Evolutionary conservation across 1,284 basidiomycete species (phyloP).

Genomic region (Malassezia pachydermatis): DNA sequence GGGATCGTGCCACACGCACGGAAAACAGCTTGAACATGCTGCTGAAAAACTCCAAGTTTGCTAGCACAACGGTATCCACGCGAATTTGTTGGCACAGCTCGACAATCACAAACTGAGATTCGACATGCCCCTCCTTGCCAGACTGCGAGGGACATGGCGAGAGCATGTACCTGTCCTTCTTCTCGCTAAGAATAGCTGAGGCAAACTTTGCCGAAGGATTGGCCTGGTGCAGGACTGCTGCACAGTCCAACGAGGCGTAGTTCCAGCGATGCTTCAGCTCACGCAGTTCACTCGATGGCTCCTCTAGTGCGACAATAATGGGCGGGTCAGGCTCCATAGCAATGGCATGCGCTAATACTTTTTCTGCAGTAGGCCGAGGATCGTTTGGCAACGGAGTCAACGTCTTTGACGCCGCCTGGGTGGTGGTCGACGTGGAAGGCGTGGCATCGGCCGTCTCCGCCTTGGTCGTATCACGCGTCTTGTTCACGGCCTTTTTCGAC

Average conservation of each 20-base stretch:
- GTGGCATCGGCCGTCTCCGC: not conserved
- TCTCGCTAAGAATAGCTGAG: slow-evolving; percentile 71
- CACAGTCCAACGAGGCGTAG: slow-evolving; percentile 85
- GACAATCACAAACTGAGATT: slow-evolving; percentile 71
- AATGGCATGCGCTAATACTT: not conserved
- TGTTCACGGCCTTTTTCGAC: slow-evolving; percentile 6
- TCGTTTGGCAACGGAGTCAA: not conserved
- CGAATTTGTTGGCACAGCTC: slow-evolving; percentile 95
- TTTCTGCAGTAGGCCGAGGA: no score
- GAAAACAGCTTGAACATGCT: slow-evolving; percentile 86
- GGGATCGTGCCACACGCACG: slow-evolving; percentile 70
- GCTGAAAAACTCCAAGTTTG: slow-evolving; percentile 96
- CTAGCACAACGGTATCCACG: slow-evolving; percentile 88
- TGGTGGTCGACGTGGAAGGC: not conserved
- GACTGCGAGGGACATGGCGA: slow-evolving; percentile 63
- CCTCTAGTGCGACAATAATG: slow-evolving; percentile 16
- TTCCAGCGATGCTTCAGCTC: slow-evolving; percentile 58
- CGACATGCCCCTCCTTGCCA: slow-evolving; percentile 28
- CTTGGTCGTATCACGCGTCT: not conserved
- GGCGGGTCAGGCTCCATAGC: not conserved
- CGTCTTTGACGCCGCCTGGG: not conserved
- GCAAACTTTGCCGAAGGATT: slow-evolving; percentile 75
- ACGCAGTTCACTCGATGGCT: slow-evolving; percentile 24
- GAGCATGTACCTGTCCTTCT: slow-evolving; percentile 93
- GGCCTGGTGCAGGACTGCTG: slow-evolving; percentile 74